Evolutionary conservation across 805 yeast genomes (phyloP).

Genomic region (Grigorovia jiainica): DNA sequence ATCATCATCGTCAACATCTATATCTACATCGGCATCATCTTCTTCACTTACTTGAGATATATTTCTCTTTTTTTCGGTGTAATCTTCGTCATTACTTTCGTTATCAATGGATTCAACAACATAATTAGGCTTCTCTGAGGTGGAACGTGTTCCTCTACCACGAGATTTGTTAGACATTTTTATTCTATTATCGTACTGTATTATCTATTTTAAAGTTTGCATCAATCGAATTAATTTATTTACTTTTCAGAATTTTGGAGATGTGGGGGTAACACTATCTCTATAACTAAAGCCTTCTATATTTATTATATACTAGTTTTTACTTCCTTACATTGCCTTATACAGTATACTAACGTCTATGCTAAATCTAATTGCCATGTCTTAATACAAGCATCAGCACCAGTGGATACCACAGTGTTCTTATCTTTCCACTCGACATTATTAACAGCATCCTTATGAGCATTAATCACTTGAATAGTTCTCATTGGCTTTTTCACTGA

Average conservation of each 20-base stretch:
- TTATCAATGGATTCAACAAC: conserved; percentile 19
- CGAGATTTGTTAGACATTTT: background rate
- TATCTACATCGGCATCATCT: conserved; percentile 20
- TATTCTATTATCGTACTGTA: too few species aligned
- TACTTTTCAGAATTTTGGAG: too few species aligned
- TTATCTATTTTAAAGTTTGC: too few species aligned
- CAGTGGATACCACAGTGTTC: conserved; percentile 52
- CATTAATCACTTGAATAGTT: conserved; percentile 61
- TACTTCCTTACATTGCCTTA: too few species aligned
- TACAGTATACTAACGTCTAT: background rate
- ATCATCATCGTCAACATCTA: conserved; percentile 19
- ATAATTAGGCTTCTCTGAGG: conserved; percentile 19
- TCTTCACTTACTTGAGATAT: conserved; percentile 8
- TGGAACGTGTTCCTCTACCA: conserved; percentile 12
- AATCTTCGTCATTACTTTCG: conserved; percentile 20
- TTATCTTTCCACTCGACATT: conserved; percentile 58
- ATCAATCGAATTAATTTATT: too few species aligned
- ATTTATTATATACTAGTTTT: too few species aligned
- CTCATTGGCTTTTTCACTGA: conserved; percentile 71
- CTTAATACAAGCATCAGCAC: conserved; percentile 74
- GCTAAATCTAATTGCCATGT: conserved; percentile 41
- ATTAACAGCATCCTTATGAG: conserved; percentile 84
- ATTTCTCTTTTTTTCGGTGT: background rate
- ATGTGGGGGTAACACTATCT: too few species aligned
- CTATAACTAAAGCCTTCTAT: too few species aligned